Evolutionary conservation across 768 basidiomycete genomes (phyloP).

Genomic region (Cystobasidium ongulense): DNA sequence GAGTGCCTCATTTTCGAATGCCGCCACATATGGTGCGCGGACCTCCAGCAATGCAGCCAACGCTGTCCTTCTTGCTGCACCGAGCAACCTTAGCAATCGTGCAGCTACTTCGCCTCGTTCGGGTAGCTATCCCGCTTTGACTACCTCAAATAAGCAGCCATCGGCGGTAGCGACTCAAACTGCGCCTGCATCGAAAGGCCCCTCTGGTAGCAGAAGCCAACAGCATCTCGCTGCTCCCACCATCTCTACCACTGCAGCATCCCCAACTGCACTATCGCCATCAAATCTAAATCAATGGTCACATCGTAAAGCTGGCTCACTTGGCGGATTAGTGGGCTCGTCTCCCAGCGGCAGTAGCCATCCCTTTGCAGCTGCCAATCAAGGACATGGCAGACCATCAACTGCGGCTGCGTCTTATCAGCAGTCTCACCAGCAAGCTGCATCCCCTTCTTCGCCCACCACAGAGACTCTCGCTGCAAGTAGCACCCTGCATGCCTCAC

Average conservation of each 20-base stretch:
- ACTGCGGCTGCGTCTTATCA: constrained; percentile 21
- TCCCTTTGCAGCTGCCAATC: constrained; percentile 7
- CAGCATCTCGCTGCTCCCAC: constrained; percentile 43
- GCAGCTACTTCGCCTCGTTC: not conserved
- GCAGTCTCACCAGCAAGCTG: not conserved
- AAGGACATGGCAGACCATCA: constrained; percentile 4
- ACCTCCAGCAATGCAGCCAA: constrained; percentile 17
- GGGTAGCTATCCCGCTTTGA: not conserved
- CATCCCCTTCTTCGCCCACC: not conserved
- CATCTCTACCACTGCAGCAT: constrained; percentile 46
- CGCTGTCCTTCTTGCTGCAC: constrained; percentile 1
- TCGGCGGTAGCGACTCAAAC: constrained; percentile 49
- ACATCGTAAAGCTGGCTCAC: constrained; percentile 23
- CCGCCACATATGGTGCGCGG: constrained; percentile 26
- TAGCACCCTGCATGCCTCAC: not conserved
- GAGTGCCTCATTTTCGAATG: not conserved
- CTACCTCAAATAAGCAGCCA: not conserved
- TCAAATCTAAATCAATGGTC: constrained; percentile 14
- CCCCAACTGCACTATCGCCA: constrained; percentile 47
- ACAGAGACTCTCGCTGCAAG: not conserved
- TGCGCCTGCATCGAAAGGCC: not conserved
- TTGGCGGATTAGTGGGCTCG: constrained; percentile 5
- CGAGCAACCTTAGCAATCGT: not conserved
- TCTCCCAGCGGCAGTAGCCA: not conserved
- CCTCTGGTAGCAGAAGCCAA: not conserved